Evolutionary conservation across 768 basidiomycete genomes (phyloP).

Genomic region (Termitomyces sp.): DNA sequence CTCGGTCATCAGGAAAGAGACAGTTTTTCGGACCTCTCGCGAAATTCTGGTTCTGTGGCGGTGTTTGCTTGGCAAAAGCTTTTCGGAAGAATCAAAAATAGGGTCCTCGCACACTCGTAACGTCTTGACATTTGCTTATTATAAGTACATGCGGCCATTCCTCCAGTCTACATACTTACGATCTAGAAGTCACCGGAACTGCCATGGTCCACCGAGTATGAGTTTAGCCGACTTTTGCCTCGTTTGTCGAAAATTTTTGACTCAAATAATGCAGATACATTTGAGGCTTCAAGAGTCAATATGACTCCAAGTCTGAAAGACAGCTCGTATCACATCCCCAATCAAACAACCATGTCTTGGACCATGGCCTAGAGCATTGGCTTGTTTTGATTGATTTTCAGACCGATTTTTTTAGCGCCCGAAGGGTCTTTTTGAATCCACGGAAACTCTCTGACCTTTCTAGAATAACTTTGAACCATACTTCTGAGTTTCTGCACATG

Average conservation of each 20-base stretch:
- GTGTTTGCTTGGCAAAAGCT: background rate
- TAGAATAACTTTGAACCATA: slow-evolving; percentile 13
- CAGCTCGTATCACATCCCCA: background rate
- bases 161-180: background rate
- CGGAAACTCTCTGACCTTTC: slow-evolving; percentile 12
- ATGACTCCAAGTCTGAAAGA: background rate
- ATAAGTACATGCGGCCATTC: no score
- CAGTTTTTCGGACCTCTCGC: background rate
- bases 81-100: background rate
- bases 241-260: background rate
- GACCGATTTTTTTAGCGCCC: slow-evolving; percentile 21
- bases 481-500: slow-evolving; percentile 13
- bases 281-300: background rate
- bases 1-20: background rate
- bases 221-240: background rate
- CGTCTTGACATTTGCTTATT: no score
- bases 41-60: background rate
- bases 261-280: background rate
- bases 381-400: slow-evolving; percentile 24
- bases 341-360: background rate
- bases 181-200: background rate
- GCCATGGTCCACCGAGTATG: background rate
- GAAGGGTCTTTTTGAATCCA: slow-evolving; percentile 19
- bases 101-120: no score
- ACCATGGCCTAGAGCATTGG: slow-evolving; percentile 4